phyloP scores from a whole-genome alignment of 371 early-diverging fungal genomes.

The Entomophthora muscae region DNA sequence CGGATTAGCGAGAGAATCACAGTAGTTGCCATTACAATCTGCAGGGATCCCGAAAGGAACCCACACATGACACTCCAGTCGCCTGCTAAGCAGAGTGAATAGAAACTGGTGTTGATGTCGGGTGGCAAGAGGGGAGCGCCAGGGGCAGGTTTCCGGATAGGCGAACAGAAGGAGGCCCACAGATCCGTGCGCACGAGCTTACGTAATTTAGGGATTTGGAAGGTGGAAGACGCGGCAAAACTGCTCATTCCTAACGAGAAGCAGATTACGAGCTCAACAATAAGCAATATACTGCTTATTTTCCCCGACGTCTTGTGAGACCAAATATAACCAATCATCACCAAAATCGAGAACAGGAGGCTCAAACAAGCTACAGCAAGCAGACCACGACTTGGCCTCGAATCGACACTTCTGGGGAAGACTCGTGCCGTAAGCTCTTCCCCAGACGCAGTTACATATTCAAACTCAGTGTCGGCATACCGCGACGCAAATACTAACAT shows the following conservation, averaged over 20 bases:
- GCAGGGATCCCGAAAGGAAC: not conserved
- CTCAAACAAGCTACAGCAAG: not conserved
- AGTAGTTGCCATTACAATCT: not conserved
- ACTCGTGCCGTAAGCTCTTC: not conserved
- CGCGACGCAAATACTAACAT: not conserved
- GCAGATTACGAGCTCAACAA: not conserved
- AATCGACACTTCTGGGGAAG: not conserved
- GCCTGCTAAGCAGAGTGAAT: not conserved
- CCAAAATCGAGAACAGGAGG: not conserved
- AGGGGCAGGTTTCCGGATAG: not conserved
- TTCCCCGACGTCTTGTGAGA: not conserved
- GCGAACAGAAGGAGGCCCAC: not conserved
- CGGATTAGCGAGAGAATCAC: not conserved
- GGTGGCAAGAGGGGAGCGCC: not conserved
- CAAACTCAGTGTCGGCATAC: not conserved
- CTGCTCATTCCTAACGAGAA: not conserved
- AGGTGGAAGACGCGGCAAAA: not conserved
- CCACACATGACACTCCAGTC: conserved; percentile 4
- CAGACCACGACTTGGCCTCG: not conserved
- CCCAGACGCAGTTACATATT: not conserved
- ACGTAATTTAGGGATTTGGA: conserved; percentile 3
- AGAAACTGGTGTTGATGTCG: not conserved
- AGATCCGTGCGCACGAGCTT: not conserved
- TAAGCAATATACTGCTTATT: not conserved
- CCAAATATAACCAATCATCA: not conserved